Evolutionary conservation across 2,329 filamentous ascomycete genomes (phyloP), one percentile per base, ranked within the genome.

Genomic region (Aspergillus puulaauensis): DNA sequence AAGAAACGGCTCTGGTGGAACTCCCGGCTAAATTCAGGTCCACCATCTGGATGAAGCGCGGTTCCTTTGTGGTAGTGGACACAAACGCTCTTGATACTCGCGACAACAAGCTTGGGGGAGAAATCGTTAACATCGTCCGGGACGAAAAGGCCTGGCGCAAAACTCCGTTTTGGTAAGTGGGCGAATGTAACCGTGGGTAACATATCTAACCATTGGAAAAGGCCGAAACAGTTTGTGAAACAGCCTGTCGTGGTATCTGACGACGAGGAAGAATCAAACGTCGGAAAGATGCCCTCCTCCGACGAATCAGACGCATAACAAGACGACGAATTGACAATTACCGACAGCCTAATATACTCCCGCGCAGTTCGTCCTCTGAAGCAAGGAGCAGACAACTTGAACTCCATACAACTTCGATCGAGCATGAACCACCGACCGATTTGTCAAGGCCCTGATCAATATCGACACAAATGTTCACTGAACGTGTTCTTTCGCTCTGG

Each of bases 71-170:
- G 31, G 77, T 98, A 11, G 83, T 96, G 14, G 90, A 98, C 64
- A 88, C 85, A 23, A 81, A 82, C 31, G 80, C 83, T 2, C 80
- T 87, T 39, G 85, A 86, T 27, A 85, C 83, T 23, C 78, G 87
- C 52, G 87, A 89, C 45, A 91, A 91, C 67, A 92, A 91, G 73
- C 84, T 96, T 12, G 83, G 85, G 52, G 95, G 93, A 14, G 91
- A 96, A 74, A 97, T 99, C 67, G 82, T 96, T 65, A 97, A 97
- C 70, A 86, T 98, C 37, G 92, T 98, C 39, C 83, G 91, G 39
- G 91, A 97, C 69, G 93, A 97, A 79, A 96, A 91, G 77, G 82
- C 82, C 44, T 99, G 95, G 95, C 86, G 92, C 69, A 96, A 96
- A 77, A 87, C 90, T 78, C 68, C 80, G 9, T 99, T 93, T 73